Evolutionary conservation across 208 protist species (phyloP).

Genomic region (Wallacemonas rigidus): DNA sequence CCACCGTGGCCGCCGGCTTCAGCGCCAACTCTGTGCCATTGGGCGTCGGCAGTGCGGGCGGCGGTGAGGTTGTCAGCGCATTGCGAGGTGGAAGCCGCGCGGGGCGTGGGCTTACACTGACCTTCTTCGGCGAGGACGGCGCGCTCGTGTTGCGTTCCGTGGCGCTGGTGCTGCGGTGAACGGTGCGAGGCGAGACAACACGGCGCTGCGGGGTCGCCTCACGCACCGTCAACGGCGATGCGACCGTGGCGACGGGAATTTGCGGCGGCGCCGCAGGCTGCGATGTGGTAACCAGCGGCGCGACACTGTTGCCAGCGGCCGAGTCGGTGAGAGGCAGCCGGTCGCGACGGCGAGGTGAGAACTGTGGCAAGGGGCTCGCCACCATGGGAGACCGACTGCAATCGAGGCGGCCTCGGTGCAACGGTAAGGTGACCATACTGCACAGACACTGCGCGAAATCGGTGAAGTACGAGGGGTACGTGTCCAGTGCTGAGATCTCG

Average conservation of each 20-base stretch:
- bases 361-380: conserved; percentile 4
- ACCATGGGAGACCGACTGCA: conserved; percentile 11
- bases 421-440: conserved; percentile 12
- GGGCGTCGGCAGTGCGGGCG: neutral
- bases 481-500: neutral
- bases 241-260: neutral
- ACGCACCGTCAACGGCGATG: neutral
- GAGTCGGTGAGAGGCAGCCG: neutral
- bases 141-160: neutral
- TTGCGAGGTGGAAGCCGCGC: neutral
- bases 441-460: conserved; percentile 15
- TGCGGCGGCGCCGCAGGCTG: neutral
- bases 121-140: neutral
- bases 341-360: neutral
- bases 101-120: neutral
- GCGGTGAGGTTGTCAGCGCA: neutral
- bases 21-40: neutral
- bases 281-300: neutral
- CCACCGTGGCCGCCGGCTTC: neutral
- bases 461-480: conserved; percentile 9
- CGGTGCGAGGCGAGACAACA: neutral
- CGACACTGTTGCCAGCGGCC: too few species aligned
- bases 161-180: neutral
- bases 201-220: neutral
- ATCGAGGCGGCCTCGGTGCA: conserved; percentile 6